phyloP scores from a whole-genome alignment of 441 rosid genomes.

The Adansonia rubrostipa region DNA sequence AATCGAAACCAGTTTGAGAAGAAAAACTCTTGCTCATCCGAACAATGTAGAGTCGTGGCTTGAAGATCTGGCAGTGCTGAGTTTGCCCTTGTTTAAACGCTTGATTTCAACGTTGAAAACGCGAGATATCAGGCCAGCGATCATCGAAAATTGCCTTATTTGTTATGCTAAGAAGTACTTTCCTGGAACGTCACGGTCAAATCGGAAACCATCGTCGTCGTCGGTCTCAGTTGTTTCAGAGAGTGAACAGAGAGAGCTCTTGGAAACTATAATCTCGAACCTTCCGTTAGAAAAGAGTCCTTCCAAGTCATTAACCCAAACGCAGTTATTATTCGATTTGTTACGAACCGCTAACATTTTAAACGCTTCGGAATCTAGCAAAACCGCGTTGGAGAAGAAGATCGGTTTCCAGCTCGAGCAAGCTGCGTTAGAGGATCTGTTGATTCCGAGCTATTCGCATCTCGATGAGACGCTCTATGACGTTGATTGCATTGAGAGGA shows the following conservation, averaged over 20 bases:
- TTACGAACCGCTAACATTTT: conserved; percentile 63
- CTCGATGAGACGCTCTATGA: conserved; percentile 72
- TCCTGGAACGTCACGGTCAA: conserved; percentile 62
- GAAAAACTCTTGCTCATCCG: conserved; percentile 24
- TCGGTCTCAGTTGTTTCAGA: conserved; percentile 52
- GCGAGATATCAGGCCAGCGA: conserved; percentile 46
- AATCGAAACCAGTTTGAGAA: conserved; percentile 35
- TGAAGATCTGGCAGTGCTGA: conserved; percentile 56
- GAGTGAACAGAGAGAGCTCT: conserved; percentile 60
- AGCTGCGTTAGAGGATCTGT: conserved; percentile 67
- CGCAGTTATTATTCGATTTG: conserved; percentile 53
- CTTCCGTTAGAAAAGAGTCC: conserved; percentile 56
- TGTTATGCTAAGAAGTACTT: conserved; percentile 60
- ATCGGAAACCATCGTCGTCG: conserved; percentile 49
- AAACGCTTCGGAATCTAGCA: conserved; percentile 57
- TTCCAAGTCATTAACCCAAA: conserved; percentile 43
- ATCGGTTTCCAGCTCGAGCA: conserved; percentile 65
- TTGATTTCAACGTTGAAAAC: conserved; percentile 56
- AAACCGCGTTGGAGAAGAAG: conserved; percentile 55
- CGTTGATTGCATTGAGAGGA: conserved; percentile 68
- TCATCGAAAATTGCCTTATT: conserved; percentile 63
- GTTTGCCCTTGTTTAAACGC: conserved; percentile 46
- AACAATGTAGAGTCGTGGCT: conserved; percentile 48
- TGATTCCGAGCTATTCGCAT: conserved; percentile 76
- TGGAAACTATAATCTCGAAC: conserved; percentile 54